Base-by-base conservation (phyloP, 805 yeast genomes). In the Komagataella populi region DNA sequence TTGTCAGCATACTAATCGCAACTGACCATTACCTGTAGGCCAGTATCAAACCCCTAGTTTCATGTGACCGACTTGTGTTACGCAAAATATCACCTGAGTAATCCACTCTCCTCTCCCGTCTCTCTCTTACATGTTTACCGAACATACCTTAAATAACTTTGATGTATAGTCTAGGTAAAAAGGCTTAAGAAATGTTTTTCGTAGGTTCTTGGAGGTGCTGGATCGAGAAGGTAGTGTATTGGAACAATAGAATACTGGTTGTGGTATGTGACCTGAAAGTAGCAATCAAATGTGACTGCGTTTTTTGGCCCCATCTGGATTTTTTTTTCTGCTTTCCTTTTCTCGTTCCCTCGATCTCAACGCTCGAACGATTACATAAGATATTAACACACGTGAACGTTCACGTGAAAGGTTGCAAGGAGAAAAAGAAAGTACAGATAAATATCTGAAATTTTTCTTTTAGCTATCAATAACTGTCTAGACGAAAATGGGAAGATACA, bases 401-500 rank as follows among this genome's bases (percentile, higher is more conserved):
- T 51, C 51, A 49, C 49, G 49, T 48, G 22, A 1, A 14, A 2
- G 10, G 4, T n/a, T 7, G n/a, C 6, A 30, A 30, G 14, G 14
- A 30, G n/a, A 30, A 30, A 30, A 30, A 30, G 6, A 4, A 22
- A 6, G 24, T 6, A 10, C 22, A 22, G 16, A 30, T 47, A 30
- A 49, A 23, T 8, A 22, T 17, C 22, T 51, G 44, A 49, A 45
- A 46, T 47, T 47, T 47, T 43, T 49, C 23, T 10, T 47, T 23
- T 18, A 49, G 44, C 22, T 45, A 44, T 46, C 48, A 22, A 47
- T 47, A 23, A 44, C 45, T 43, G 39, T 23, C 6, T 50, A 49
- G 14, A n/a, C 23, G 6, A 14, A 14, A 16, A 87, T 87, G 96
- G 96, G 96, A 52, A 80, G 95, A 71, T 86, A 86, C 63, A 81